These are phyloP conservation scores for Rubroboletus pulcherrimus DNA, from an alignment of 768 basidiomycete genomes.

Conservation along the genomic window DNA sequence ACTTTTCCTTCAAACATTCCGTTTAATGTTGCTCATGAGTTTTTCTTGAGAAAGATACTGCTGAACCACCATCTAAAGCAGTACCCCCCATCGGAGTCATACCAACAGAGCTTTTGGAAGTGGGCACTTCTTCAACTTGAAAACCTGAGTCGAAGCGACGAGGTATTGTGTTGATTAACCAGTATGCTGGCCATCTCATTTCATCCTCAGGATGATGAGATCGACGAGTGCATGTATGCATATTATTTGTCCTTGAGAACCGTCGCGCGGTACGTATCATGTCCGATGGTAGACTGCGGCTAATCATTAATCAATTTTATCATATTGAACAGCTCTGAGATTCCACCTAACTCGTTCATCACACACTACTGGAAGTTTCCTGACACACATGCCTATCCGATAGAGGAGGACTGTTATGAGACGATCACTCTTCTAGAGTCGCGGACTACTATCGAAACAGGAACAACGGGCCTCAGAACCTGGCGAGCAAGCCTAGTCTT, in stretches of 20 bases:
- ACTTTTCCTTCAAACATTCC: slow-evolving; percentile 38
- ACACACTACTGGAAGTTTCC: slow-evolving; percentile 59
- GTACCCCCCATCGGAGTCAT: slow-evolving; percentile 62
- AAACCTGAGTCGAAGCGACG: slow-evolving; percentile 31
- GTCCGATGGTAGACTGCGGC: not conserved
- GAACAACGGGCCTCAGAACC: slow-evolving; percentile 77
- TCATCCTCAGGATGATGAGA: slow-evolving; percentile 48
- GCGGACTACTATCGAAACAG: slow-evolving; percentile 65
- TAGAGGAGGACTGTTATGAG: slow-evolving; percentile 26
- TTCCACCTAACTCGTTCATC: slow-evolving; percentile 47
- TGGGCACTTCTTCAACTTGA: slow-evolving; percentile 60
- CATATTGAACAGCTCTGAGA: slow-evolving; percentile 19
- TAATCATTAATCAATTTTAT: not conserved
- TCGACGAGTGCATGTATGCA: slow-evolving; percentile 63
- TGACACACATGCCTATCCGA: not conserved
- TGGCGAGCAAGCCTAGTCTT: slow-evolving; percentile 73
- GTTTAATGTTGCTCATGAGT: slow-evolving; percentile 45
- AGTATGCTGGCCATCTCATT: not conserved
- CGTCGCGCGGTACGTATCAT: slow-evolving; percentile 25
- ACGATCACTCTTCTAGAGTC: slow-evolving; percentile 68
- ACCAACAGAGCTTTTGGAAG: slow-evolving; percentile 72
- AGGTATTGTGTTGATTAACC: slow-evolving; percentile 38
- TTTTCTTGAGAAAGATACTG: slow-evolving; percentile 52
- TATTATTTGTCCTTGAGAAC: slow-evolving; percentile 49
- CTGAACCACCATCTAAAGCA: slow-evolving; percentile 46